Evolutionary conservation across 768 basidiomycete genomes (phyloP), one percentile per base, ranked within the genome.

Genomic region (Psilocybe azurescens): DNA sequence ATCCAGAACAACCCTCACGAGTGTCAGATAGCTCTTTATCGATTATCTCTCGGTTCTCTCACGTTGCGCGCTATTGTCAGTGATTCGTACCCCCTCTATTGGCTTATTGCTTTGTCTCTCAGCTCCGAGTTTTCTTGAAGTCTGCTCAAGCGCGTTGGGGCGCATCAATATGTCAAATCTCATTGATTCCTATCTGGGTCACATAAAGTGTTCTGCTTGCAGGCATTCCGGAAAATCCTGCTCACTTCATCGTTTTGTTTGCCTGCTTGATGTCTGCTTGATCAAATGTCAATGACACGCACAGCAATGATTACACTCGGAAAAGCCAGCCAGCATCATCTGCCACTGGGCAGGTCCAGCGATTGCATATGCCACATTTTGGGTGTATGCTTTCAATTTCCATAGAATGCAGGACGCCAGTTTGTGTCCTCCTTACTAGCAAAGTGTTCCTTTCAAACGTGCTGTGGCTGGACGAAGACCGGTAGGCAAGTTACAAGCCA

Each of bases 81-180:
- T 44, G 41, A 44, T 44, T 44, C 5, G 11, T 44, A 44, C 41
- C 41, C 41, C 41, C 36, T 30, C 10, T 20, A 55, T 52, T 55
- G 60, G 50, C 60, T 44, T 32, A 39, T 52, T 56, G 29, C 53
- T 33, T 51, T 49, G 24, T 48, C 24, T 24, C 44, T 55, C 28
- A 56, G 55, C 33, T 38, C 48, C 60, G 59, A 18, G 53, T 56
- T 51, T 7, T 32, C 49, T 51, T 32, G 24, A 51, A 51, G 49
- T 29, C 32, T 53, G 29, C 38, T 47, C 32, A 58, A 39, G 29
- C 57, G 57, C 44, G 48, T 16, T 51, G 58, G 54, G 56, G 63
- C 63, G 63, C 63, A 60, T 64, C 63, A 64, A 55, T 3, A 57
- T 57, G 63, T 64, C 63, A 60, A 20, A 48, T 56, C 53, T 46